phyloP scores from a whole-genome alignment of 2,329 filamentous ascomycete species.

The Pseudogymnoascus sp. region DNA sequence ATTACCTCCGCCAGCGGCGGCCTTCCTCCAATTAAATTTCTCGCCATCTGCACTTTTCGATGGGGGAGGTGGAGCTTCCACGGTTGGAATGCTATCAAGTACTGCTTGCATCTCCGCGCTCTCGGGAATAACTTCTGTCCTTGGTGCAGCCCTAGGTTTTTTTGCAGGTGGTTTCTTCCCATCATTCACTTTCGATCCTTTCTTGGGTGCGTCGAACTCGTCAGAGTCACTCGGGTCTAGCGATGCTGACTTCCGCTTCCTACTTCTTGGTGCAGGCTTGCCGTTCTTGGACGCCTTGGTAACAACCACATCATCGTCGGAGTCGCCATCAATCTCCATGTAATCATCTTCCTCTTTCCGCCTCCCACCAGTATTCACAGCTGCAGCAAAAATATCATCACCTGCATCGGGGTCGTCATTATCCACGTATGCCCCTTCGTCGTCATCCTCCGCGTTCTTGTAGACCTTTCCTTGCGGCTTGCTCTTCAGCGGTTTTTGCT shows the following conservation, averaged over 20 bases:
- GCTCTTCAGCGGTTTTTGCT: slow-evolving; percentile 8
- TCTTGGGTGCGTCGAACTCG: slow-evolving; percentile 46
- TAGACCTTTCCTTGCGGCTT: slow-evolving; percentile 11
- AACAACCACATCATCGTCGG: slow-evolving; percentile 36
- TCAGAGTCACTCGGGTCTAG: slow-evolving; percentile 47
- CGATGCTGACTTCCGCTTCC: slow-evolving; percentile 51
- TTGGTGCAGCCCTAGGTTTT: slow-evolving; percentile 34
- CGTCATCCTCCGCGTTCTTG: slow-evolving; percentile 34
- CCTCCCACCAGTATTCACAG: slow-evolving; percentile 56
- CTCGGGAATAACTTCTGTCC: slow-evolving; percentile 59
- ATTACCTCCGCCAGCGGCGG: slow-evolving; percentile 47
- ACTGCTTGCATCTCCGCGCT: slow-evolving; percentile 71
- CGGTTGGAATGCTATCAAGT: slow-evolving; percentile 74
- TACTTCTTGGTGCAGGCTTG: slow-evolving; percentile 29
- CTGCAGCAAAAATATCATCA: slow-evolving; percentile 78
- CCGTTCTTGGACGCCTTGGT: slow-evolving; percentile 21
- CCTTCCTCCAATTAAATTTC: slow-evolving; percentile 75
- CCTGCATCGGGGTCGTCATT: slow-evolving; percentile 57
- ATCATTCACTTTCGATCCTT: slow-evolving; percentile 31
- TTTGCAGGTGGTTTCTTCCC: slow-evolving; percentile 26
- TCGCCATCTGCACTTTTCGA: slow-evolving; percentile 50
- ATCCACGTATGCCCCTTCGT: slow-evolving; percentile 51
- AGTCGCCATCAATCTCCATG: slow-evolving; percentile 56
- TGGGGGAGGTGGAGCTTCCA: slow-evolving; percentile 77
- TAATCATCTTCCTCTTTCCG: slow-evolving; percentile 63